phyloP scores from a whole-genome alignment of 306 rosid genomes.

The Aeschynomene evenia region DNA sequence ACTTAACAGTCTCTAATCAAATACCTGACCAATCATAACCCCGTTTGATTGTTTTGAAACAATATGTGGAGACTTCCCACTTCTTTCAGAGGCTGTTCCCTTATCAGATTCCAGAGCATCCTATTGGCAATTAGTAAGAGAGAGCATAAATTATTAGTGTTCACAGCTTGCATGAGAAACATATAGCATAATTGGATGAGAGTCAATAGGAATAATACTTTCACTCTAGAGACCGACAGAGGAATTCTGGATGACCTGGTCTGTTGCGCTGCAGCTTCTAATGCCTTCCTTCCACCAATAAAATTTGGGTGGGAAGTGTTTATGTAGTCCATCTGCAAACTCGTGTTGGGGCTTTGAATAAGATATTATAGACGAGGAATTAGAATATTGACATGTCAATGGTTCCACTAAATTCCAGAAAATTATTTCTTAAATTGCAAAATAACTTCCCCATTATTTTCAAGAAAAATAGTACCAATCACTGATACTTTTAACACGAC shows the following conservation, averaged over 20 bases:
- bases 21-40: slow-evolving; percentile 67
- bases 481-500: neutral
- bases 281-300: slow-evolving; percentile 93
- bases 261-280: slow-evolving; percentile 73
- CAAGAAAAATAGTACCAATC: slow-evolving; percentile 4
- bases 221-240: slow-evolving; percentile 56
- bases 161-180: slow-evolving; percentile 10
- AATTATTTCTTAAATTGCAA: neutral
- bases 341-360: slow-evolving; percentile 15
- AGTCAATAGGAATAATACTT: slow-evolving; percentile 42
- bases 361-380: slow-evolving; percentile 17
- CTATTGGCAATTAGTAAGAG: slow-evolving; percentile 40
- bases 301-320: slow-evolving; percentile 97
- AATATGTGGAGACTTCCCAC: slow-evolving; percentile 57
- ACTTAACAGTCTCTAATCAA: slow-evolving; percentile 18
- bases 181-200: slow-evolving; percentile 1
- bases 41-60: slow-evolving; percentile 79
- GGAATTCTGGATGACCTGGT: slow-evolving; percentile 58
- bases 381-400: neutral
- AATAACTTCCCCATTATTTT: neutral
- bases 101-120: slow-evolving; percentile 75
- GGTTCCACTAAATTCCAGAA: slow-evolving; percentile 10
- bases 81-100: slow-evolving; percentile 68
- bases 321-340: slow-evolving; percentile 89
- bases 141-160: neutral